Conservation (phyloP, 139 green algal genomes). For the Coccomyxa sp. region DNA sequence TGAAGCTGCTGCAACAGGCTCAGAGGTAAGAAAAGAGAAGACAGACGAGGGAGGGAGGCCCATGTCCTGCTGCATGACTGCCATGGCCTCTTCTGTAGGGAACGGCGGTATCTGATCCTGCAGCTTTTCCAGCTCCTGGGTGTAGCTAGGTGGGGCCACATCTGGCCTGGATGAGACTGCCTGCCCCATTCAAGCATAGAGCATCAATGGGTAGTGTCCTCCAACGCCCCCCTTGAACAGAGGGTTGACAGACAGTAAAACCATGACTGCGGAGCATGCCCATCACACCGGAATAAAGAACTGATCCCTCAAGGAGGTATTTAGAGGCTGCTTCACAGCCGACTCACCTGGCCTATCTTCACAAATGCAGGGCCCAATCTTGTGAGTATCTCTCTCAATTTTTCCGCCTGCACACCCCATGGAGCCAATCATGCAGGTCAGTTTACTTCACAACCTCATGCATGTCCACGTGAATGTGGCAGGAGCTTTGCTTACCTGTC, state of each 20-base stretch:
- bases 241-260: background rate
- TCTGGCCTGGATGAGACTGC: slow-evolving; percentile 70
- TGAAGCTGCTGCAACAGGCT: slow-evolving; percentile 74
- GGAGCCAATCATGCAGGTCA: background rate
- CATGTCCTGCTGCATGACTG: slow-evolving; percentile 63
- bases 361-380: slow-evolving; percentile 78
- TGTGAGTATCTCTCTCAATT: slow-evolving; percentile 54
- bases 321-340: background rate
- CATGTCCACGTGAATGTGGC: background rate
- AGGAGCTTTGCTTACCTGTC: background rate
- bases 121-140: slow-evolving; percentile 74
- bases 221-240: background rate
- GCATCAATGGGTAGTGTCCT: background rate
- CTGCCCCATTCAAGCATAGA: slow-evolving; percentile 20
- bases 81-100: slow-evolving; percentile 38
- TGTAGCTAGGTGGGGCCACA: slow-evolving; percentile 70
- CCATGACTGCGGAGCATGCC: background rate
- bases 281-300: background rate
- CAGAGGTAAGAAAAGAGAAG: slow-evolving; percentile 58
- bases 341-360: slow-evolving; percentile 79
- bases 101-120: slow-evolving; percentile 86
- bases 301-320: background rate
- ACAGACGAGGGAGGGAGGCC: slow-evolving; percentile 38
- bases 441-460: background rate
- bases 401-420: slow-evolving; percentile 22